phyloP scores from a whole-genome alignment of 2,329 filamentous ascomycete genomes.

The Gaeumannomyces sp. region DNA sequence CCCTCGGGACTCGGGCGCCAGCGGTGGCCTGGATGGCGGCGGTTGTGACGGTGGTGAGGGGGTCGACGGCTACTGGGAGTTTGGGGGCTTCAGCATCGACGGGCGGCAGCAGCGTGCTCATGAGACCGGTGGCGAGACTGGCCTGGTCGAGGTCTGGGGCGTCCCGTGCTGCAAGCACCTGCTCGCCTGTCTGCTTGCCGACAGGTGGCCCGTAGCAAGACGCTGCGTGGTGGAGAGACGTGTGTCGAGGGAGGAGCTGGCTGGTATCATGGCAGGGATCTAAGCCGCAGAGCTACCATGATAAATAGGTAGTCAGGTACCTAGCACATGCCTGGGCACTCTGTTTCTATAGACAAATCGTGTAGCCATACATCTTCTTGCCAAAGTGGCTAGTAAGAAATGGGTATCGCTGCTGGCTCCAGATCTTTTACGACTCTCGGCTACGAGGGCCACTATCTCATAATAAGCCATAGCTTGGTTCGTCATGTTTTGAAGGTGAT shows the following conservation, averaged over 20 bases:
- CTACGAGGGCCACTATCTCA: not conserved
- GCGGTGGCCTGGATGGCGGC: conserved; percentile 14
- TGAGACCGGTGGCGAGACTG: not conserved
- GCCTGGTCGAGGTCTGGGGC: conserved; percentile 19
- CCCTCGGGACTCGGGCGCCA: conserved; percentile 10
- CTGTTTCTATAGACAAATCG: not conserved
- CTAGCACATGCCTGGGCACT: not conserved
- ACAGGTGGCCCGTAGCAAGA: conserved; percentile 57
- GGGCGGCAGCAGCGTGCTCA: not conserved
- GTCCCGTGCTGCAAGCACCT: conserved; percentile 79
- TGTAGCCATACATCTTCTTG: not conserved
- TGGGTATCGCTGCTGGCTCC: not conserved
- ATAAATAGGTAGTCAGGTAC: not conserved
- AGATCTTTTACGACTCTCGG: not conserved
- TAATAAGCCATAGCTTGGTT: not conserved
- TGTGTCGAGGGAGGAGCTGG: conserved; percentile 61
- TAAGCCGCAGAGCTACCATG: conserved; percentile 16
- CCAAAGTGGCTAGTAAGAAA: not conserved
- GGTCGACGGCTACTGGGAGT: conserved; percentile 20
- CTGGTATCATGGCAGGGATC: conserved; percentile 55
- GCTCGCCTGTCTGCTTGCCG: conserved; percentile 71
- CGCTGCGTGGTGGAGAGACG: conserved; percentile 46
- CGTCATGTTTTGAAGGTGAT: not conserved
- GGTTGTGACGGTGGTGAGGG: conserved; percentile 13
- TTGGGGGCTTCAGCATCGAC: conserved; percentile 24